phyloP scores from a whole-genome alignment of 768 basidiomycete genomes.

The Dentipellis sp. region DNA sequence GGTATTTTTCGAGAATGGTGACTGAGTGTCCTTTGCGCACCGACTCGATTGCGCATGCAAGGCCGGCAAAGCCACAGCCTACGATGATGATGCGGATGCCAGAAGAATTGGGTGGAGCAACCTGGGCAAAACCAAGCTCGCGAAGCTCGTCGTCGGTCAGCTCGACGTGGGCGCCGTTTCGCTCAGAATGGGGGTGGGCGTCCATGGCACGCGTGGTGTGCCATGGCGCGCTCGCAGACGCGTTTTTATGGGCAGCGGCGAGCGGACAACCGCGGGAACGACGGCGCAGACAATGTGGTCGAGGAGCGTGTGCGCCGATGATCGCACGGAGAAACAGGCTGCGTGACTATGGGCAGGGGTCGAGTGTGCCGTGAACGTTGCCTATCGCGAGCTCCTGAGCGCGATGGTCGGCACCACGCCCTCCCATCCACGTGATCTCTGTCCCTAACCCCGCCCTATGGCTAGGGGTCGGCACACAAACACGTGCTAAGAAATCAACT shows the following conservation, averaged over 20 bases:
- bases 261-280: no score
- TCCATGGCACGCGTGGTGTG: no score
- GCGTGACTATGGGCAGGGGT: neutral
- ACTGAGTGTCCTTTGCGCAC: slow-evolving; percentile 17
- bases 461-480: neutral
- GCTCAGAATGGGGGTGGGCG: no score
- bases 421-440: neutral
- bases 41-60: slow-evolving; percentile 22
- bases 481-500: neutral
- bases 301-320: neutral
- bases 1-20: slow-evolving; percentile 16
- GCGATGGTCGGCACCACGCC: neutral
- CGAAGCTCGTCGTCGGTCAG: neutral
- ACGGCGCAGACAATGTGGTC: no score
- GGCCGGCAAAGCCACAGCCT: slow-evolving; percentile 19
- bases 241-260: no score
- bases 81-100: slow-evolving; percentile 16
- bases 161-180: neutral
- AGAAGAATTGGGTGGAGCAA: neutral
- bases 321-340: neutral
- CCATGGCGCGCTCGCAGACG: no score
- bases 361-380: neutral
- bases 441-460: neutral
- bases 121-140: neutral
- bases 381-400: neutral